Evolutionary conservation across 1,284 basidiomycete genomes (phyloP), one percentile per base, ranked within the genome.

Genomic region (Ganoderma lucidum): DNA sequence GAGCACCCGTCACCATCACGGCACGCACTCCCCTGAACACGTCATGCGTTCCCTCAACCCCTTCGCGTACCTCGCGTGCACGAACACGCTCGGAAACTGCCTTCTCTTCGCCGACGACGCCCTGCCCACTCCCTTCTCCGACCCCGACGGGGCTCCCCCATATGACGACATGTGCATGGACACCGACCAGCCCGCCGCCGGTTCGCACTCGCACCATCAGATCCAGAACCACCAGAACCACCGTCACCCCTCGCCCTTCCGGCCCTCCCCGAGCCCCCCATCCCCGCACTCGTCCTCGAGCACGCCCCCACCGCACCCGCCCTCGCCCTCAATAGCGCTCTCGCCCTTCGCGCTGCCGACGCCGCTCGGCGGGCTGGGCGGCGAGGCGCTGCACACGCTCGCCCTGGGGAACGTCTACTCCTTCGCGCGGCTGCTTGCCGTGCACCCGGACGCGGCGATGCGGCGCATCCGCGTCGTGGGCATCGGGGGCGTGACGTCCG

Each of bases 81-180:
- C 91, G 58, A 94, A 95, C 76, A 94, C 93, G 1, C 83, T 95
- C 10, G 93, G 93, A 30, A 89, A 87, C 67, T 84, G 87, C 55
- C 78, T 94, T 63, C 79, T 91, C 45, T 92, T 93, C 74, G 73
- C 82, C 1, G 86, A 89, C 19, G 87, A 92, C 78, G 77, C 80
- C 17, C 64, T 75, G n/a, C 55, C 65, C 15, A 62, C 63, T 23
- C 56, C 66, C 32, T 55, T 61, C 6, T 63, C 63, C 35, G 37
- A 53, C 53, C 19, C 56, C 35, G 65, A 48, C 9, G 44, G 51
- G 32, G 23, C 65, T 2, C 1, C 60, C 61, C 32, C 37, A 32
- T n/a, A 55, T 63, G 64, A 60, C 59, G 63, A 58, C 62, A 73
- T 41, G 39, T 41, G 39, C 39, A 41, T 69, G 63, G 70, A 70